A percentile compares a stretch with the other conserved stretches of the same genome.
These are phyloP conservation scores for Chrysanthemum seticuspe DNA, from an alignment of 129 eudicot genomes.

Conservation along the genomic window DNA sequence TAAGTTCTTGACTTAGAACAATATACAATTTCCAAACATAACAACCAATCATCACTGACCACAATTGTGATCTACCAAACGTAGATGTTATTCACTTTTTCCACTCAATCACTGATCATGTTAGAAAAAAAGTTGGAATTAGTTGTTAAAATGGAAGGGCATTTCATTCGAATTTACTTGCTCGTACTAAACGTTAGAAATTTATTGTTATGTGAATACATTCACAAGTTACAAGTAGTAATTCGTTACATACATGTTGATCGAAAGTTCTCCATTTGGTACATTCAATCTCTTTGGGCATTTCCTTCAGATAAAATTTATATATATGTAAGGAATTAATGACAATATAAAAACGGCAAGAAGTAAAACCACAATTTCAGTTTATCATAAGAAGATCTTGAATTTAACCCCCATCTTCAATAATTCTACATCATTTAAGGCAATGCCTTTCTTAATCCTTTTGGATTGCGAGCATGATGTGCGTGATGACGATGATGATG, in stretches of 20 bases:
- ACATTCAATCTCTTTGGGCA: not conserved
- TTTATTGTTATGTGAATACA: no score
- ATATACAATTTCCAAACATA: no score
- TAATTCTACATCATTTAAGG: not conserved
- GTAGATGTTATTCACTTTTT: no score
- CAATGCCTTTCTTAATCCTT: not conserved
- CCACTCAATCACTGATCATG: no score
- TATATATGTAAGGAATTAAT: not conserved
- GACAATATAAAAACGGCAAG: not conserved
- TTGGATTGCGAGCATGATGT: slow-evolving; percentile 11
- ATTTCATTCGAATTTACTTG: not conserved
- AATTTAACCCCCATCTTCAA: not conserved
- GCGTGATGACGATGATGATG: not conserved
- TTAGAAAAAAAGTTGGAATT: no score
- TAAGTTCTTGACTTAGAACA: no score
- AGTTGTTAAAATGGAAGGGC: no score
- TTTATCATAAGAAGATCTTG: not conserved
- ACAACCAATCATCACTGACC: no score
- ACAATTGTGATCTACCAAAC: no score
- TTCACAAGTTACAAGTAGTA: no score
- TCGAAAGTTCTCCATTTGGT: not conserved
- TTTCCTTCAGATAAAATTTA: not conserved
- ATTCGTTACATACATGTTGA: not conserved
- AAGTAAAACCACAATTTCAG: no score
- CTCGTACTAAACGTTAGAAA: not conserved